These are phyloP conservation scores for Pseudocercospora fijiensis DNA, from an alignment of 2,329 filamentous ascomycete genomes.

Conservation along the genomic window DNA sequence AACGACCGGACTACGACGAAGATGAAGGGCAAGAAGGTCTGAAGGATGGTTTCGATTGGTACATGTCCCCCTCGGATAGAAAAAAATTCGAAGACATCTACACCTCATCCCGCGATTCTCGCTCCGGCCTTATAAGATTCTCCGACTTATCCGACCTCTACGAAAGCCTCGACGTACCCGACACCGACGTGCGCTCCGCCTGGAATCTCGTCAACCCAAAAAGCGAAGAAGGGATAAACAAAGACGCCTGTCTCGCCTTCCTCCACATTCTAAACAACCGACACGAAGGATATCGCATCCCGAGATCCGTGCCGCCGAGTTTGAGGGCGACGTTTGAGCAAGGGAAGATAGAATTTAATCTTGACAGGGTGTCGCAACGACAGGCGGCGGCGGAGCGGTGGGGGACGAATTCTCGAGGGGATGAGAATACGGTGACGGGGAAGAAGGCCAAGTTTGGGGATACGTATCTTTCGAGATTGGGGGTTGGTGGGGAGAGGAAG, in stretches of 20 bases:
- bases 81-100: constrained; percentile 97
- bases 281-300: constrained; percentile 92
- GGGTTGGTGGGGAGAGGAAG: constrained; percentile 69
- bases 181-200: constrained; percentile 80
- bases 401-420: constrained; percentile 75
- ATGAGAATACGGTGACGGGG: constrained; percentile 71
- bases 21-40: constrained; percentile 77
- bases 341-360: constrained; percentile 93
- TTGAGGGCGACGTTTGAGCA: constrained; percentile 88
- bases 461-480: constrained; percentile 88
- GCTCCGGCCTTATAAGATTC: constrained; percentile 71
- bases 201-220: constrained; percentile 98
- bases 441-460: constrained; percentile 97
- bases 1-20: constrained; percentile 75
- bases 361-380: constrained; percentile 63
- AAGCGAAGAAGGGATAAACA: constrained; percentile 77
- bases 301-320: constrained; percentile 85
- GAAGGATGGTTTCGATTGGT: constrained; percentile 98
- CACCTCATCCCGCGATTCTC: constrained; percentile 81
- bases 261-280: constrained; percentile 95
- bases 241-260: constrained; percentile 92
- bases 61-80: constrained; percentile 92
- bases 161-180: constrained; percentile 70
- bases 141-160: constrained; percentile 79
- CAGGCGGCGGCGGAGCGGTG: constrained; percentile 66